Percentiles rank a stretch among this genome's conserved stretches.
Conservation (phyloP, 1,284 basidiomycete genomes). For the Tilletia setariae region DNA sequence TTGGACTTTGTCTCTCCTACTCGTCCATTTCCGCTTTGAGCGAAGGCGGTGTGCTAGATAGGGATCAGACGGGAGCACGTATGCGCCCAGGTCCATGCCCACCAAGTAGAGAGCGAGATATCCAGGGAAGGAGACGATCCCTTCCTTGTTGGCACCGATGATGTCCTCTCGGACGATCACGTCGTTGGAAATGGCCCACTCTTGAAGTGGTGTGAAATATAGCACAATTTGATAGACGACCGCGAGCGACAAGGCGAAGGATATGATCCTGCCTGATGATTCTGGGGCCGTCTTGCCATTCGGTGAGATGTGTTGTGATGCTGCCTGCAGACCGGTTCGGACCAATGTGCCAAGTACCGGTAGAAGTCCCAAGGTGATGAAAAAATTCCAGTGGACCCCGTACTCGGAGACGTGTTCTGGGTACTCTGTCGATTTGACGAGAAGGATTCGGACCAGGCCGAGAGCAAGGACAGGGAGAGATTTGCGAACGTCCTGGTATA, state of each 20-base stretch:
- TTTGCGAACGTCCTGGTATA: constrained; percentile 60
- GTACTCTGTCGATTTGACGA: constrained; percentile 91
- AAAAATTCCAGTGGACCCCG: constrained; percentile 98
- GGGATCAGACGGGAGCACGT: constrained; percentile 74
- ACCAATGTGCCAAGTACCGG: constrained; percentile 69
- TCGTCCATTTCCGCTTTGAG: constrained; percentile 16
- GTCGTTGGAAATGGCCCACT: constrained; percentile 31
- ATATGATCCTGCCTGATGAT: not conserved
- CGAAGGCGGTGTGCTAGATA: constrained; percentile 40
- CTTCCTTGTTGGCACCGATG: constrained; percentile 85
- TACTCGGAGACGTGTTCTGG: constrained; percentile 96
- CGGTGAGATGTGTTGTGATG: not conserved
- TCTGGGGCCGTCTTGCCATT: not conserved
- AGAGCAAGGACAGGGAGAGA: constrained; percentile 69
- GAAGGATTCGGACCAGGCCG: constrained; percentile 72
- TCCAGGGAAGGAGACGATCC: constrained; percentile 75
- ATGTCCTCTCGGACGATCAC: constrained; percentile 60
- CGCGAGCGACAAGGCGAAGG: not conserved
- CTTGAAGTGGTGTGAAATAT: constrained; percentile 24
- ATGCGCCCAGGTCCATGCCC: constrained; percentile 75
- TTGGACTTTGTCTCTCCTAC: constrained; percentile 19
- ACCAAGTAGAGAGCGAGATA: constrained; percentile 86
- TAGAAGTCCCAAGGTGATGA: constrained; percentile 81
- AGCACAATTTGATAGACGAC: constrained; percentile 27
- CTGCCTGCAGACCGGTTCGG: constrained; percentile 54